These are phyloP conservation scores for Colletotrichum graminicola DNA, from an alignment of 2,329 filamentous ascomycete species.

Conservation along the genomic window DNA sequence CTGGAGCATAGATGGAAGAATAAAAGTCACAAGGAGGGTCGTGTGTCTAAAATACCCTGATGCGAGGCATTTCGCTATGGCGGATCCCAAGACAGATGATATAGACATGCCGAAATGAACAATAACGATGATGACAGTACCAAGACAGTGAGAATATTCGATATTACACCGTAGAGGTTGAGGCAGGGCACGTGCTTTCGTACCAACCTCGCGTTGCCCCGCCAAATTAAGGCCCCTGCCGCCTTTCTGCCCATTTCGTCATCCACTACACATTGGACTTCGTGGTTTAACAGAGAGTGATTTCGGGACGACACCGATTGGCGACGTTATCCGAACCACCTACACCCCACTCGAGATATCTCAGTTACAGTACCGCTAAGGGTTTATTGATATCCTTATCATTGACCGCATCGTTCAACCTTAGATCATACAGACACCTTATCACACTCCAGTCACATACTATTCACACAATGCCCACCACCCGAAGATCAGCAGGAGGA, in stretches of 20 bases:
- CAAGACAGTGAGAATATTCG: background rate
- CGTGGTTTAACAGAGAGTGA: background rate
- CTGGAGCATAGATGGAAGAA: slow-evolving; percentile 57
- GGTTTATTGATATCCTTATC: background rate
- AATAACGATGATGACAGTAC: slow-evolving; percentile 15
- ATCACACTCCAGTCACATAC: slow-evolving; percentile 26
- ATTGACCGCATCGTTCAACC: background rate
- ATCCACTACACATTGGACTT: slow-evolving; percentile 25
- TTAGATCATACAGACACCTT: background rate
- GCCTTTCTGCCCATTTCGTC: slow-evolving; percentile 41
- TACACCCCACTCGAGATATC: background rate
- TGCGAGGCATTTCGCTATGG: background rate
- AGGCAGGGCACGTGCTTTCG: slow-evolving; percentile 64
- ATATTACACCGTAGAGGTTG: slow-evolving; percentile 51
- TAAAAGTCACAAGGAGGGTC: background rate
- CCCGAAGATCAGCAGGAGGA: slow-evolving; percentile 61
- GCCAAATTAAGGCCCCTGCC: slow-evolving; percentile 54
- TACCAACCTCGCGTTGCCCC: slow-evolving; percentile 66
- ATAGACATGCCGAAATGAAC: slow-evolving; percentile 15
- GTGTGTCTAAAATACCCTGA: slow-evolving; percentile 18
- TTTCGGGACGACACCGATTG: slow-evolving; percentile 20
- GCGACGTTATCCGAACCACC: slow-evolving; percentile 28
- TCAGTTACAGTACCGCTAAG: background rate
- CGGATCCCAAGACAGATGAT: background rate
- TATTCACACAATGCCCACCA: slow-evolving; percentile 60